phyloP scores from a whole-genome alignment of 345 rosid species.

The Arabis hirsuta region DNA sequence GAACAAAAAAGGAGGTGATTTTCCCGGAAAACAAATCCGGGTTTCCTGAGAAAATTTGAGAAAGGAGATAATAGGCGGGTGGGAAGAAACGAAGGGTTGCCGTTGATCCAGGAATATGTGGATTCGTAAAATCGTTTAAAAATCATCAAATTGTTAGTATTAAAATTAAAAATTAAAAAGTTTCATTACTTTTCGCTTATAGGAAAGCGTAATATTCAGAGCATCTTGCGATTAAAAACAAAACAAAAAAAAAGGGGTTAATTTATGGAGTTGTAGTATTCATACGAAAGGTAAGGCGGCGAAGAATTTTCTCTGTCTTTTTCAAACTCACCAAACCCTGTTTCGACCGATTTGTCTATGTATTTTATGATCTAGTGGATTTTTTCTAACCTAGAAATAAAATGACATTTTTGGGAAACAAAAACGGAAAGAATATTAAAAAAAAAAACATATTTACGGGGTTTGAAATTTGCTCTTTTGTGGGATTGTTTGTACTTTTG shows the following conservation, averaged over 20 bases:
- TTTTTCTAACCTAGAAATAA: too few species aligned
- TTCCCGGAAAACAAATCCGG: conserved; percentile 1
- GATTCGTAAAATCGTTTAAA: conserved; percentile 35
- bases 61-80: conserved; percentile 34
- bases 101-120: conserved; percentile 52
- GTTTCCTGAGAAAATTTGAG: background rate
- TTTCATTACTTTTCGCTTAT: background rate
- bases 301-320: background rate
- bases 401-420: too few species aligned
- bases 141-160: background rate
- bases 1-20: background rate
- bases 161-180: background rate
- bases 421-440: too few species aligned
- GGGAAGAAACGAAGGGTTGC: conserved; percentile 51
- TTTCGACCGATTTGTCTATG: background rate
- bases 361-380: too few species aligned
- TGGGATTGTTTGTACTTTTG: too few species aligned
- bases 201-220: background rate
- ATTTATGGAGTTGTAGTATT: too few species aligned
- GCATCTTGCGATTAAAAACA: background rate
- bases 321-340: background rate
- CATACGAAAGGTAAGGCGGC: conserved; percentile 2
- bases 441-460: too few species aligned
- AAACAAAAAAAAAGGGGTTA: too few species aligned
- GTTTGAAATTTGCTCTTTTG: too few species aligned